Evolutionary conservation across 2,329 filamentous ascomycete species (phyloP), one percentile per base, ranked within the genome.

Genomic region (Nemania sp.): DNA sequence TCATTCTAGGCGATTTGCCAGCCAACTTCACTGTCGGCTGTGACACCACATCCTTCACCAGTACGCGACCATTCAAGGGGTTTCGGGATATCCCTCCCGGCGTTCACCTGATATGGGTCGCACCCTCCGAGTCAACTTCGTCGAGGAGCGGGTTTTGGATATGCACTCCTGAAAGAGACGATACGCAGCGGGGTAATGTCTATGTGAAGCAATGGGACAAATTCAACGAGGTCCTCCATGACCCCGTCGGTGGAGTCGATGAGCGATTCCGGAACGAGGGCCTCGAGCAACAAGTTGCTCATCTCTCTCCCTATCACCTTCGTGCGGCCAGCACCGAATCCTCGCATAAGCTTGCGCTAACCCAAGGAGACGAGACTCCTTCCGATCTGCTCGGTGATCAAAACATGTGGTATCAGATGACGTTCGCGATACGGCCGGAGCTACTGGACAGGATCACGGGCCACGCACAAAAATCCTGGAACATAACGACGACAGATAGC

Each of bases 81-180:
- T 76, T 88, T 59, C 79, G 79, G 20, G 77, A 84, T 56, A 75
- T 88, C 25, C 83, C 84, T 0, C 69, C 76, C 0, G 86, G 86
- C 0, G 71, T 81, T 13, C 86, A 88, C 69, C 82, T 88, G 60
- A 76, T 87, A 59, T 88, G 85, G 84, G 79, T 82, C 29, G 77
- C 84, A 2, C 78, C 83, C 20, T 77, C 79, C 0, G 75, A 76
- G 1, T 76, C 77, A 17, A 75, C 79, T 17, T 82, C 83, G 1
- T 72, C 79, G 32, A 79, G 86, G 3, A 82, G 77, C 56, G 86
- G 84, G 5, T 86, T 82, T 69, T 88, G 85, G 85, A 76, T 87
- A 56, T 71, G 79, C 45, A 77, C 78, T 0, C 72, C 71, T 1
- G 67, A 71, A 11, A 62, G 62, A 3, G 67, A 75, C 13, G 71